A percentile compares a stretch with the other conserved stretches of the same genome.
Evolutionary conservation across 2,329 filamentous ascomycete species (phyloP).

Genomic region (Epichloe scottii): DNA sequence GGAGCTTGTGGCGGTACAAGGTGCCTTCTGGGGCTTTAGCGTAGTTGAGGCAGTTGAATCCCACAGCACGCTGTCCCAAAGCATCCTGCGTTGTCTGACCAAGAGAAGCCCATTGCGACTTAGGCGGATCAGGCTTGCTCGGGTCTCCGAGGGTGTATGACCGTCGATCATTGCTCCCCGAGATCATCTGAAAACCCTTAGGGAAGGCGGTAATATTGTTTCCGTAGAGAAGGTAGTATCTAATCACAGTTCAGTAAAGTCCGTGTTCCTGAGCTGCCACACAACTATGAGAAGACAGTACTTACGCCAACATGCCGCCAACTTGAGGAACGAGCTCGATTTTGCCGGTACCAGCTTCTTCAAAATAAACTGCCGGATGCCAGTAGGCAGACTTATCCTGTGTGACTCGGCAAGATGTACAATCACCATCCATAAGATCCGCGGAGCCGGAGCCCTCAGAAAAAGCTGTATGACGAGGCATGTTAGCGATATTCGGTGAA

Average conservation of each 20-base stretch:
- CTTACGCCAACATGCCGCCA: slow-evolving; percentile 77
- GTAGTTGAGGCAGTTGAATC: slow-evolving; percentile 95
- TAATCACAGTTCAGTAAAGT: slow-evolving; percentile 17
- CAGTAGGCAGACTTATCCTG: slow-evolving; percentile 86
- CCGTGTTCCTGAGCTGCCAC: not conserved
- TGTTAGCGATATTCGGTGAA: not conserved
- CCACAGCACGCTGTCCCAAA: slow-evolving; percentile 68
- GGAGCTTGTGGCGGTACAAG: slow-evolving; percentile 69
- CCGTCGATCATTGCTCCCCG: slow-evolving; percentile 56
- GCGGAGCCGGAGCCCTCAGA: slow-evolving; percentile 41
- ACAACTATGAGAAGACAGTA: slow-evolving; percentile 13
- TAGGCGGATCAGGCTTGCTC: slow-evolving; percentile 47
- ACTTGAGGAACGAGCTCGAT: slow-evolving; percentile 59
- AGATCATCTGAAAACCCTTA: slow-evolving; percentile 66
- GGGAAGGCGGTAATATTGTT: slow-evolving; percentile 63
- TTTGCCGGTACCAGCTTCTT: slow-evolving; percentile 49
- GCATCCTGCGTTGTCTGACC: slow-evolving; percentile 54
- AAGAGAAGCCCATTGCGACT: slow-evolving; percentile 55
- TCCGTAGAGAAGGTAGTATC: slow-evolving; percentile 72
- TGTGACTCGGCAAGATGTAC: slow-evolving; percentile 69
- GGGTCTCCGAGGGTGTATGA: slow-evolving; percentile 59
- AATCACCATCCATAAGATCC: slow-evolving; percentile 48
- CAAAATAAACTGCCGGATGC: slow-evolving; percentile 69
- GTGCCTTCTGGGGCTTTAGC: slow-evolving; percentile 50
- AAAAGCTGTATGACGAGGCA: slow-evolving; percentile 41